Conservation (phyloP, 2,329 filamentous ascomycete species). For the Orbilia blumenaviensis region DNA sequence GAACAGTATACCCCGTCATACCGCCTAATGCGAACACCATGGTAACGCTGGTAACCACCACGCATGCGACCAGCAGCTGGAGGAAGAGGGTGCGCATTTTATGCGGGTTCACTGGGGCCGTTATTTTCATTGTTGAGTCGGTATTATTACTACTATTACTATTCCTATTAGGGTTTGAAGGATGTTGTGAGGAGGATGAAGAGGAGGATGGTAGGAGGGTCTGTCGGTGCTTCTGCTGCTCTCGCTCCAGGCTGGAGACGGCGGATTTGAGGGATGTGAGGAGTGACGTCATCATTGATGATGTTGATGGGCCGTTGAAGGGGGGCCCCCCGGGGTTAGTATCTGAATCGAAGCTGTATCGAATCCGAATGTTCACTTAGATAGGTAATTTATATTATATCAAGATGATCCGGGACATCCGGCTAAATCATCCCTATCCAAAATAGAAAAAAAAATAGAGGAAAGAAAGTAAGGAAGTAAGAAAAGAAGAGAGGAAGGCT, state of each 20-base stretch:
- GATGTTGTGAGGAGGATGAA: constrained; percentile 61
- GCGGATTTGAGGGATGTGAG: not conserved
- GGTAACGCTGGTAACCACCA: constrained; percentile 14
- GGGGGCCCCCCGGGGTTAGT: too few relatives aligned
- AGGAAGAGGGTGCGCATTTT: constrained; percentile 16
- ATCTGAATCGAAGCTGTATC: too few relatives aligned
- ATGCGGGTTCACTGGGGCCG: not conserved
- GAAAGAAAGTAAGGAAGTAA: too few relatives aligned
- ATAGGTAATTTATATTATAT: too few relatives aligned
- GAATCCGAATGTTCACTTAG: too few relatives aligned
- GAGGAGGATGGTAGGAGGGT: constrained; percentile 69
- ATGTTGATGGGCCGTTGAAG: too few relatives aligned
- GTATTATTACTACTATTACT: not conserved
- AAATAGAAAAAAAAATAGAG: too few relatives aligned
- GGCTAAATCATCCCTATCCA: too few relatives aligned
- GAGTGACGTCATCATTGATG: not conserved
- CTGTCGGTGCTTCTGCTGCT: not conserved
- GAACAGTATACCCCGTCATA: constrained; percentile 35
- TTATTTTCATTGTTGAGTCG: not conserved
- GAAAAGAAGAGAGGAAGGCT: too few relatives aligned
- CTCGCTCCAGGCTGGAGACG: too few relatives aligned
- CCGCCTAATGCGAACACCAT: constrained; percentile 41
- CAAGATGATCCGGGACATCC: too few relatives aligned
- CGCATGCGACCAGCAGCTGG: constrained; percentile 22
- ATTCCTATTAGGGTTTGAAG: too few relatives aligned